Base-by-base conservation (phyloP, 805 yeast genomes). In the Nakazawaea molendinolei region DNA sequence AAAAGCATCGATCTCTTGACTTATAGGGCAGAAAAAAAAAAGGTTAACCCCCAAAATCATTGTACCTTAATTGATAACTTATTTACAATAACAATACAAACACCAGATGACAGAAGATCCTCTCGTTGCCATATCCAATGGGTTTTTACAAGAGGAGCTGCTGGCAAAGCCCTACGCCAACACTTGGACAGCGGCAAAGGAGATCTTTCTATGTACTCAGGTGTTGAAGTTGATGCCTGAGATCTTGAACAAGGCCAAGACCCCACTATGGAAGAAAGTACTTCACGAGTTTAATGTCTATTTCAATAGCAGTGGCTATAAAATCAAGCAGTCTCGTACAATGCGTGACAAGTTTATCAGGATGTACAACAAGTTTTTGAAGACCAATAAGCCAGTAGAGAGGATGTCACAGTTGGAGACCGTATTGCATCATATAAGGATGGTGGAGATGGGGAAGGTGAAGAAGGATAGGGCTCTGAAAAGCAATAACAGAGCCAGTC, bases 141-240 rank as follows among this genome's bases (percentile, higher is more conserved):
- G n/a, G n/a, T n/a, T n/a, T n/a, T n/a, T n/a, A n/a, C n/a, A n/a
- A n/a, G 28, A 25, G 10, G 15, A 6, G 27, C 16, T 13, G 8
- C 7, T 13, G 30, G 9, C 16, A 8, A 28, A 28, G 14, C 31
- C 31, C 8, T 33, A 15, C 17, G 24, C 23, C 19, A 20, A 25
- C 20, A 35, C 21, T 2, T 35, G 39, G 39, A 29, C 17, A 8
- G 3, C 23, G 14, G 9, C 19, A 5, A 35, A 30, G 30, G 39
- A 35, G 23, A 5, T 35, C 7, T 35, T 35, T 24, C 20, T 35
- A 5, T 35, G 39, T 29, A 10, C 25, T 13, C 17, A 24, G 8
- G 39, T 35, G 12, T 29, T 29, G 19, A 12, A 12, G 5, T 30
- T 22, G 17, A 35, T 29, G 34, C 39, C 39, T n/a, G 34, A 35